A percentile compares a stretch with the other conserved stretches of the same genome.
Evolutionary conservation across 306 rosid genomes (phyloP).

Genomic region (Herpetospermum pedunculosum): DNA sequence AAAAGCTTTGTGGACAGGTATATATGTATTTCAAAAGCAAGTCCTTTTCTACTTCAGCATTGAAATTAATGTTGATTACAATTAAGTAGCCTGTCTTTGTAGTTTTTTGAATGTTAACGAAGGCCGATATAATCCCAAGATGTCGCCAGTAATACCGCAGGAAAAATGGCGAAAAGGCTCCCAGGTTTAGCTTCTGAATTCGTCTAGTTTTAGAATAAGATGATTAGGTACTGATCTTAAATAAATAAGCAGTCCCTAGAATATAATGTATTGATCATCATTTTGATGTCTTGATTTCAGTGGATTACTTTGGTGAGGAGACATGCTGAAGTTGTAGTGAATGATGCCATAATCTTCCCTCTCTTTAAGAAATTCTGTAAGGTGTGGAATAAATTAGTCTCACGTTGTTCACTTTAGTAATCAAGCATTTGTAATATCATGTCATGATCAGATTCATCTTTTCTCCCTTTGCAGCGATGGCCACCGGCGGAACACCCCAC

Average conservation of each 20-base stretch:
- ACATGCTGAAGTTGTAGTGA: slow-evolving; percentile 22
- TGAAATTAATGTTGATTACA: neutral
- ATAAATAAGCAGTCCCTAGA: neutral
- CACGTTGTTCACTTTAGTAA: neutral
- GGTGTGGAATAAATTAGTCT: slow-evolving; percentile 6
- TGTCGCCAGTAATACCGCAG: slow-evolving; percentile 65
- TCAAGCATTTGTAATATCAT: neutral
- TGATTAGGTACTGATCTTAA: neutral
- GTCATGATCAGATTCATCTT: neutral
- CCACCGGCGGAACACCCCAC: neutral
- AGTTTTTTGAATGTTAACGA: slow-evolving; percentile 77
- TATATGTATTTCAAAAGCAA: too few species aligned
- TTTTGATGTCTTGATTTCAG: slow-evolving; percentile 1
- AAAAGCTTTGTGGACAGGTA: slow-evolving; percentile 96
- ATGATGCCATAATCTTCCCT: slow-evolving; percentile 12
- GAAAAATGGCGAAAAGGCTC: slow-evolving; percentile 94
- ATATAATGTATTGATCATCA: neutral
- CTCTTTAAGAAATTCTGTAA: slow-evolving; percentile 18
- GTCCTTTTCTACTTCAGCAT: neutral
- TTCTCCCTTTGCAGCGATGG: slow-evolving; percentile 15
- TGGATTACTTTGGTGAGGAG: slow-evolving; percentile 24
- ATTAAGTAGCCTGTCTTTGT: neutral
- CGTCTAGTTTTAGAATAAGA: neutral
- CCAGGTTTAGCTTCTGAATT: slow-evolving; percentile 40
- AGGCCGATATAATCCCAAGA: slow-evolving; percentile 74